Conservation (phyloP, 768 basidiomycete genomes). For the Suillus paluster region DNA sequence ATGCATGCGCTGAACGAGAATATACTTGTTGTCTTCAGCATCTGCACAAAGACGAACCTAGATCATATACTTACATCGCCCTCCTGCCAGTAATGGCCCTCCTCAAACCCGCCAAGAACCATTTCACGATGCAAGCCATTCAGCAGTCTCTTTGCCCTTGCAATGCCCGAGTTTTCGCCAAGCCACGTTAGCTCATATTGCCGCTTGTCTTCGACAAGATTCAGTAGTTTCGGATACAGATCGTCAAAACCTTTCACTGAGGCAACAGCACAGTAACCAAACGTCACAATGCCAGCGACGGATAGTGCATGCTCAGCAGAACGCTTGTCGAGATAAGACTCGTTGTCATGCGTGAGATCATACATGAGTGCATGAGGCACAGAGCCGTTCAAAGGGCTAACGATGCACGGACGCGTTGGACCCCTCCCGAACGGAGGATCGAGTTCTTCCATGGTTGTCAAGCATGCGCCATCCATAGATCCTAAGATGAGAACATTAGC, state of each 20-base stretch:
- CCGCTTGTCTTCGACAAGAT: conserved; percentile 85
- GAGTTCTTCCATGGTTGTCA: conserved; percentile 76
- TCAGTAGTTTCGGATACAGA: conserved; percentile 90
- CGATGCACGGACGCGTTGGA: conserved; percentile 68
- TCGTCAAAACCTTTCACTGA: conserved; percentile 98
- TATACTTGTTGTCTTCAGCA: conserved; percentile 63
- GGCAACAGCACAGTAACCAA: conserved; percentile 86
- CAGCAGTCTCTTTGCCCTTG: conserved; percentile 67
- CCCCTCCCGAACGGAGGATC: conserved; percentile 85
- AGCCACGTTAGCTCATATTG: conserved; percentile 72
- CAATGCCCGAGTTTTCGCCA: conserved; percentile 59
- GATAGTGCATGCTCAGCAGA: conserved; percentile 95
- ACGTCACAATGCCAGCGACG: conserved; percentile 90
- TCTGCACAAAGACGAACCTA: conserved; percentile 8
- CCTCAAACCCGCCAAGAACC: conserved; percentile 82
- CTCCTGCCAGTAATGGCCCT: conserved; percentile 97
- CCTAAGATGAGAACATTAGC: conserved; percentile 44
- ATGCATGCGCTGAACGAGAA: conserved; percentile 90
- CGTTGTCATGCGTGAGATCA: conserved; percentile 98
- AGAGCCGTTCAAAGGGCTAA: conserved; percentile 85
- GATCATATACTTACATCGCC: conserved; percentile 70
- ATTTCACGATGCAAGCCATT: conserved; percentile 93
- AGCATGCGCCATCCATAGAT: conserved; percentile 91
- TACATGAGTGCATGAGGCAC: conserved; percentile 92
- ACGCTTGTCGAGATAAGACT: conserved; percentile 87